These are phyloP conservation scores for Straminergon stramineum DNA, from an alignment of 225 moss, liverwort and hornwort genomes.

Conservation along the genomic window DNA sequence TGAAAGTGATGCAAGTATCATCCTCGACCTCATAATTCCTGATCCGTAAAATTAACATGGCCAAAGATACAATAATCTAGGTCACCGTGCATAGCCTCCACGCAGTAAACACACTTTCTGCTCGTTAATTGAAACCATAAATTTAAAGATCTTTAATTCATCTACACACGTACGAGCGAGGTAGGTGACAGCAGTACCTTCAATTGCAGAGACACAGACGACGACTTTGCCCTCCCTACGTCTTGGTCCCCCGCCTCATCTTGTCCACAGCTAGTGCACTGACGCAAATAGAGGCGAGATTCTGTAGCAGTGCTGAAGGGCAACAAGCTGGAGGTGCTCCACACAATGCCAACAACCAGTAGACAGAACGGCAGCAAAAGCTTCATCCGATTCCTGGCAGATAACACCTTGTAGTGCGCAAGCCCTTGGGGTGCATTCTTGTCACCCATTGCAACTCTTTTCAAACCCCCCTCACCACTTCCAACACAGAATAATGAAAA, in stretches of 20 bases:
- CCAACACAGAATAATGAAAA: background rate
- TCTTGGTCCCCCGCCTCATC: slow-evolving; percentile 3
- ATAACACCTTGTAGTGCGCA: slow-evolving; percentile 9
- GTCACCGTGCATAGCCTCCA: background rate
- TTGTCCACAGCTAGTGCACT: slow-evolving; percentile 28
- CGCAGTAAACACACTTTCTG: background rate
- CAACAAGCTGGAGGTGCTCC: slow-evolving; percentile 33
- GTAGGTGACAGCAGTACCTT: slow-evolving; percentile 10
- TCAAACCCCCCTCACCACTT: background rate
- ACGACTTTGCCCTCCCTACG: background rate
- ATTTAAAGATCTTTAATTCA: background rate
- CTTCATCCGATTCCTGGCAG: slow-evolving; percentile 24
- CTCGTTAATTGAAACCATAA: background rate
- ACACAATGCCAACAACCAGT: slow-evolving; percentile 26
- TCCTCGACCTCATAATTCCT: background rate
- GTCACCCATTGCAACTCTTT: slow-evolving; percentile 22
- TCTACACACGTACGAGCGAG: background rate
- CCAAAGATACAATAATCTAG: background rate
- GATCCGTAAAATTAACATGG: background rate
- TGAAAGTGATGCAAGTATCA: background rate
- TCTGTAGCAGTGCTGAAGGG: slow-evolving; percentile 15
- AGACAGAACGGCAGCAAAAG: slow-evolving; percentile 32
- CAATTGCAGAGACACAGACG: slow-evolving; percentile 7
- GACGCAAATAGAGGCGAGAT: slow-evolving; percentile 27
- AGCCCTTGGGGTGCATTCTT: slow-evolving; percentile 30